Evolutionary conservation across 2,329 filamentous ascomycete genomes (phyloP).

Genomic region (Dactylellina sp.): DNA sequence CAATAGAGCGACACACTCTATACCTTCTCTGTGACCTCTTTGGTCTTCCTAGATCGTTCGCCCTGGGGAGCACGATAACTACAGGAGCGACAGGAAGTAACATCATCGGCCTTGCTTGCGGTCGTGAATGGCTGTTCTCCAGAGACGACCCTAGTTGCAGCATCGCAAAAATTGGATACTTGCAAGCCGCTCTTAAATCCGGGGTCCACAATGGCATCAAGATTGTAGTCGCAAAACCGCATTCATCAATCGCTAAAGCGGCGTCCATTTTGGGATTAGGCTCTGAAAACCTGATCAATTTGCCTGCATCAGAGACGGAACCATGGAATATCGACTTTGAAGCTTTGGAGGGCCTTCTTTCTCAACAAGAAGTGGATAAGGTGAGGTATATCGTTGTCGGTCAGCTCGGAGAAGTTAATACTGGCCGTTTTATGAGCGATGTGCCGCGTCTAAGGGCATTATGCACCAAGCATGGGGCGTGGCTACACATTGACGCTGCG

Average conservation of each 20-base stretch:
- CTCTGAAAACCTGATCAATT: conserved; percentile 73
- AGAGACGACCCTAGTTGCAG: conserved; percentile 61
- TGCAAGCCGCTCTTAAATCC: conserved; percentile 73
- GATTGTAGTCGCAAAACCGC: conserved; percentile 82
- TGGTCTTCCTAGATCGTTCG: conserved; percentile 75
- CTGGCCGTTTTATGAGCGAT: conserved; percentile 76
- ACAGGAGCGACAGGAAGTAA: conserved; percentile 78
- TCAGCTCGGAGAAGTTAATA: conserved; percentile 92
- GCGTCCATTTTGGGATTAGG: conserved; percentile 85
- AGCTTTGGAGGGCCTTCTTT: conserved; percentile 72
- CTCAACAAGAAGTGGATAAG: conserved; percentile 62
- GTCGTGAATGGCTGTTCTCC: conserved; percentile 74
- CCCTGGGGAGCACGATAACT: conserved; percentile 64
- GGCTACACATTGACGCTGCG: conserved; percentile 90
- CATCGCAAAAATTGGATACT: conserved; percentile 77
- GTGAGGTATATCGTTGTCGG: conserved; percentile 79
- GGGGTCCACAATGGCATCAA: conserved; percentile 75
- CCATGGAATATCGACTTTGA: conserved; percentile 78
- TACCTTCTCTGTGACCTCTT: conserved; percentile 77
- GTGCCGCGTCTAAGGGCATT: conserved; percentile 73
- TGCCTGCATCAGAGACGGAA: conserved; percentile 68
- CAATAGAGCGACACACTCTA: conserved; percentile 79
- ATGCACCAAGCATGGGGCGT: conserved; percentile 77
- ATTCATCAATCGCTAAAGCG: conserved; percentile 86
- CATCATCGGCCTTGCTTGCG: conserved; percentile 75